Evolutionary conservation across 176 grass and related monocot species (phyloP), one percentile per base, ranked within the genome.

Genomic region (Oryza brachyantha): DNA sequence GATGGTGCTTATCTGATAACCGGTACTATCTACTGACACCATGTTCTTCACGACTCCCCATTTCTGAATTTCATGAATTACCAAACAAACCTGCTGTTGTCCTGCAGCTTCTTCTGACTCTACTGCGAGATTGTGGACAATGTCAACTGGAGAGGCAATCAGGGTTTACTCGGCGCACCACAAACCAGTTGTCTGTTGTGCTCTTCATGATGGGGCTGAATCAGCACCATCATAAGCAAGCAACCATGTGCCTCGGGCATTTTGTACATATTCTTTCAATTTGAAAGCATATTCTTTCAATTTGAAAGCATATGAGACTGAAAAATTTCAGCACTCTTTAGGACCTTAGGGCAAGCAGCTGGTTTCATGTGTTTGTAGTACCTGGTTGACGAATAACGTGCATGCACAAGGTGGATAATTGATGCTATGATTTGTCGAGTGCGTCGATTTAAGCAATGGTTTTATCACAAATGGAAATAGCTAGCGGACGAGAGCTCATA

Each of bases 1-100:
- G 96, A 99, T 8, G 92, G 96, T 14, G 90, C 96, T 76, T 95
- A 99, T 84, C 43, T 93, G 81, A 99, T 95, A 63, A 93, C 92
- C 39, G 92, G 96, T 98, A 85, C 6, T 6, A 28, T 8, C 45
- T 80, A 64, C 22, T 32, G 19, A 2, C 32, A 6, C 12, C 3
- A 38, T 4, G 4, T 70, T 22, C 25, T 38, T 13, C 41, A 21
- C 24, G 14, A 17, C 48, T 79, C 38, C 10, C 59, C 1, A 5
- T 54, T 13, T 24, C 8, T 0, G 3, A 3, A 16, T 57, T 43
- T 29, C 36, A 29, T 37, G 36, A 64, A 57, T 65, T 19, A 46
- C 36, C n/a, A 2, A 13, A 75, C 25, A 7, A 21, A 38, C 19
- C 17, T 28, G 13, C 37, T 52, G 5, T 40, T 8, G 24, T 66